Percentiles rank a stretch among this genome's conserved stretches.
Conservation (phyloP, 495 filamentous ascomycete genomes). For the Lasiosphaeria ovina region DNA sequence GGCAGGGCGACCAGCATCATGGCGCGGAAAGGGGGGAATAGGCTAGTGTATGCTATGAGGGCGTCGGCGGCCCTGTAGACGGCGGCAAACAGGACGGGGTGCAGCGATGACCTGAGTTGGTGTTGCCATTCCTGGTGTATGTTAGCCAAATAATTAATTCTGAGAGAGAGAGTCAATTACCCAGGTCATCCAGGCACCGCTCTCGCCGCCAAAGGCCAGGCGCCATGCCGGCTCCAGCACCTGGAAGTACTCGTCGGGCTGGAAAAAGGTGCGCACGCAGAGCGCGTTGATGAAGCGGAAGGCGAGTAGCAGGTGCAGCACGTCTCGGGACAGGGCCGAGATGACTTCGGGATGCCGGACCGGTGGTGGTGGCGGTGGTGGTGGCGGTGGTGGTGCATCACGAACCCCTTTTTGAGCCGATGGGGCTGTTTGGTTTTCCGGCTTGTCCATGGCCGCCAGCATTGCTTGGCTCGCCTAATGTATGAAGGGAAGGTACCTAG, state of each 20-base stretch:
- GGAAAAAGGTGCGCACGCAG: constrained; percentile 88
- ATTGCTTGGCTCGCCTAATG: too few species aligned
- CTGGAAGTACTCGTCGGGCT: constrained; percentile 99
- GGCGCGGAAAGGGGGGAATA: constrained; percentile 49
- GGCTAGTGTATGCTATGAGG: constrained; percentile 49
- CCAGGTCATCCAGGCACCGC: constrained; percentile 95
- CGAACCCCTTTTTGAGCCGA: neutral
- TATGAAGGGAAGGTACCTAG: too few species aligned
- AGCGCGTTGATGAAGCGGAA: constrained; percentile 87
- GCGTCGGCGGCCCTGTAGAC: constrained; percentile 64
- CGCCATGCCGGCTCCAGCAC: constrained; percentile 94
- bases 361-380: neutral
- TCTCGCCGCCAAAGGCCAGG: constrained; percentile 72
- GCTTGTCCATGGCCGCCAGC: neutral
- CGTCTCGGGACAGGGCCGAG: constrained; percentile 37
- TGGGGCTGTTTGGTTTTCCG: neutral
- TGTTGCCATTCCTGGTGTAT: constrained; percentile 81
- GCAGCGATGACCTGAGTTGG: constrained; percentile 87
- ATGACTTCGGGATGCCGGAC: constrained; percentile 29
- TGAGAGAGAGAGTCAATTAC: constrained; percentile 42
- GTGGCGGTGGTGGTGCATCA: neutral
- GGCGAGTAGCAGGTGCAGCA: constrained; percentile 64
- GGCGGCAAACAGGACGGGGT: constrained; percentile 78
- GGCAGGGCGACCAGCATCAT: constrained; percentile 69
- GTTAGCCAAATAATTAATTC: neutral